Base-by-base conservation (phyloP, 1,284 basidiomycete genomes). In the Ceratobasidium theobromae region DNA sequence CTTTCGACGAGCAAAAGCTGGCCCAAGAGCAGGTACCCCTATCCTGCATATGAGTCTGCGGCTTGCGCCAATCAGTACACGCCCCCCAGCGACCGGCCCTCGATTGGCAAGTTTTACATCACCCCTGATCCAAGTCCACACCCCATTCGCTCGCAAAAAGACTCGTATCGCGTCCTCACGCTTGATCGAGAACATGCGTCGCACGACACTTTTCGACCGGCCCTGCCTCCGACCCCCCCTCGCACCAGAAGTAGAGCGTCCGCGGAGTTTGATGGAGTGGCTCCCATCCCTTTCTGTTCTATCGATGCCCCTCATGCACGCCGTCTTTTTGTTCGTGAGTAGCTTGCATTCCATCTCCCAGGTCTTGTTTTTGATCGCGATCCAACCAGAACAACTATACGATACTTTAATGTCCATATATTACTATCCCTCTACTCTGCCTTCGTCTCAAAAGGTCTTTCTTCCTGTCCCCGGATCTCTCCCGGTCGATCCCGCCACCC, bases 341-440 rank as follows among this genome's bases (percentile, higher is more conserved):
- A 33, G 25, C 27, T 11, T 23, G 27, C 45, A 21, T n/a, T 33
- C 28, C 5, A 16, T 5, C 11, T 11, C 57, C 27, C 23, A 11
- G 11, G 12, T 14, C 57, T 33, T 32, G 43, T 32, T 32, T 52
- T n/a, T n/a, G n/a, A 33, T 32, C 45, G 32, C 30, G 28, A 14
- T 21, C 43, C 21, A 60, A n/a, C n/a, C 33, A 60, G 57, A 60
- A 60, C 57, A 60, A 60, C 30, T 45, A 32, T 60, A 60, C 45
- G 57, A 60, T 49, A 48, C 30, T 35, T 60, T 60, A 60, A 60
- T 60, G 28, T 60, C 57, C 1, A 46, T 60, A 30, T 60, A 60
- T 33, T 60, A 60, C 28, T 30, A 38, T 23, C 12, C 55, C 14
- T 32, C 32, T 38, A 8, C 57, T 38, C 45, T 46, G 16, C 25